A percentile compares a stretch with the other conserved stretches of the same genome.
Evolutionary conservation across 768 basidiomycete species (phyloP).

Genomic region (Serendipita vermifera): DNA sequence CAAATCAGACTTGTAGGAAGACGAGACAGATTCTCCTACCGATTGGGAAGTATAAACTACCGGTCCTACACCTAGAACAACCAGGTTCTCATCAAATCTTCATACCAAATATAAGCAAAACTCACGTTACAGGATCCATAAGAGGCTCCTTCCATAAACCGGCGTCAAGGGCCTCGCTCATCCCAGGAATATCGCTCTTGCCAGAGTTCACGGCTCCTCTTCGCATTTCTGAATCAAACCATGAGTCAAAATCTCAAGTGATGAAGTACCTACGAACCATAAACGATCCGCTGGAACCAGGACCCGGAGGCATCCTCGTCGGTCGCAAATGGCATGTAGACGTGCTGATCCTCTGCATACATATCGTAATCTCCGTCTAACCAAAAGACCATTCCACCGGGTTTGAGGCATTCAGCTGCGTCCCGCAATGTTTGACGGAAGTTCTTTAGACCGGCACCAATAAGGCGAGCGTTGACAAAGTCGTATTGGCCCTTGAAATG

Average conservation of each 20-base stretch:
- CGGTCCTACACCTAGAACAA: not conserved
- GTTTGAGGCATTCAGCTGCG: not conserved
- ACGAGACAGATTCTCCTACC: not conserved
- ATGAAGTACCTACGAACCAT: not conserved
- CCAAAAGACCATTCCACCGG: not conserved
- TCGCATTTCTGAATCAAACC: not conserved
- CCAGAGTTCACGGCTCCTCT: not conserved
- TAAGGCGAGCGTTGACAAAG: not conserved
- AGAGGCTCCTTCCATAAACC: not conserved
- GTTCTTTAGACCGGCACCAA: not conserved
- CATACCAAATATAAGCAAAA: too few species aligned
- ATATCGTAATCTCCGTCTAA: constrained; percentile 3
- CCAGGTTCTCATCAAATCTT: too few species aligned
- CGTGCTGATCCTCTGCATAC: constrained; percentile 1
- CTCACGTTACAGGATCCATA: constrained; percentile 5
- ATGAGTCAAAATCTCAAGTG: not conserved
- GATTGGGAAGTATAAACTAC: constrained; percentile 1
- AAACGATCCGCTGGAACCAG: constrained; percentile 7
- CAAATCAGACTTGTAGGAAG: too few species aligned
- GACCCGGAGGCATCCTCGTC: not conserved
- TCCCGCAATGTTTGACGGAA: not conserved
- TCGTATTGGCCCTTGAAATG: constrained; percentile 6
- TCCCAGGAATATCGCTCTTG: constrained; percentile 4
- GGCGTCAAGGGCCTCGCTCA: not conserved
- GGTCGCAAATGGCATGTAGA: constrained; percentile 1